These are phyloP conservation scores for Stereum hirsutum DNA, from an alignment of 1,284 basidiomycete species.

Conservation along the genomic window DNA sequence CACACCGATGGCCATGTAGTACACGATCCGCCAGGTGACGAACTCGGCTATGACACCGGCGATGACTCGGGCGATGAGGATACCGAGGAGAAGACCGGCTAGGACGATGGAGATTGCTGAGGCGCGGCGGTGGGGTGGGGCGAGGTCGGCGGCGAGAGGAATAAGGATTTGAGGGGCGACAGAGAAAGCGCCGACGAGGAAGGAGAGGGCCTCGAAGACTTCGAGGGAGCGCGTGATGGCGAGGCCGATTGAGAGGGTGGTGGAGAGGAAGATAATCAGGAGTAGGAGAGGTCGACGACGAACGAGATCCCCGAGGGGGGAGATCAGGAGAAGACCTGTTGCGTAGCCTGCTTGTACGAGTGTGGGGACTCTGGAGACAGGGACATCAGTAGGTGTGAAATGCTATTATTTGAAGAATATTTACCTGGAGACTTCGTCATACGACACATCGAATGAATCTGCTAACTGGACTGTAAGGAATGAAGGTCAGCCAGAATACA, in stretches of 20 bases:
- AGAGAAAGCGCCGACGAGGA: slow-evolving; percentile 34
- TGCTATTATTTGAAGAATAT: slow-evolving; percentile 6
- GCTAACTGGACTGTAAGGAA: slow-evolving; percentile 39
- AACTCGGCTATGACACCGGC: slow-evolving; percentile 38
- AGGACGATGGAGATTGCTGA: slow-evolving; percentile 41
- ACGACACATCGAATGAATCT: slow-evolving; percentile 43
- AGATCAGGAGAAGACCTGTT: slow-evolving; percentile 39
- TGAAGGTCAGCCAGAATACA: background rate
- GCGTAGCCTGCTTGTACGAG: slow-evolving; percentile 42
- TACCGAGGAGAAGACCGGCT: slow-evolving; percentile 39
- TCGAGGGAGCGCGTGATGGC: slow-evolving; percentile 31
- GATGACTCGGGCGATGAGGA: slow-evolving; percentile 39
- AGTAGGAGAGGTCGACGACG: slow-evolving; percentile 39
- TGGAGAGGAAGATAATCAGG: slow-evolving; percentile 26
- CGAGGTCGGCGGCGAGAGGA: slow-evolving; percentile 45
- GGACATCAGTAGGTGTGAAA: slow-evolving; percentile 42
- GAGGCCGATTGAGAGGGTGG: slow-evolving; percentile 34
- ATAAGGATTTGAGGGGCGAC: slow-evolving; percentile 36
- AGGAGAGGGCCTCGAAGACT: slow-evolving; percentile 36
- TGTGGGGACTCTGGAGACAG: slow-evolving; percentile 31
- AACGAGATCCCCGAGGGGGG: slow-evolving; percentile 44
- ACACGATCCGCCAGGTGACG: slow-evolving; percentile 36
- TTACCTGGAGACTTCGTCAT: slow-evolving; percentile 48
- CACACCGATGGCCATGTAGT: slow-evolving; percentile 34
- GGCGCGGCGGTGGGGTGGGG: slow-evolving; percentile 36